Evolutionary conservation across 345 rosid species (phyloP).

Genomic region (Sonneratia alba): DNA sequence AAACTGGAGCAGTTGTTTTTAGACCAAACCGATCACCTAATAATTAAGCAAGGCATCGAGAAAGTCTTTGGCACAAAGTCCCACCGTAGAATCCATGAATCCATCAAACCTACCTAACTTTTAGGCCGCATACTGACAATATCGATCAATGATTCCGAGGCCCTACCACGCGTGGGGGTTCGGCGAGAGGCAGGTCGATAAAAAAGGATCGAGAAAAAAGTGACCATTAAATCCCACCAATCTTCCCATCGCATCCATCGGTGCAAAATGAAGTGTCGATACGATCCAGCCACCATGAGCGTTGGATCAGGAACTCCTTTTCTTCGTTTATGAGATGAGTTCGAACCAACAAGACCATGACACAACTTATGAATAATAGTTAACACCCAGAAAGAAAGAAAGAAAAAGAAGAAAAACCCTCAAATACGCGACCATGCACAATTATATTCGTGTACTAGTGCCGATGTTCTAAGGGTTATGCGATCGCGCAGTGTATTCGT

Average conservation of each 20-base stretch:
- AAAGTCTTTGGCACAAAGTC: background rate
- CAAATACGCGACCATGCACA: too few species aligned
- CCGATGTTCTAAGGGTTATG: too few species aligned
- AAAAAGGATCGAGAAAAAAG: background rate
- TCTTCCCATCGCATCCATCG: background rate
- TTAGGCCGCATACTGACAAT: background rate
- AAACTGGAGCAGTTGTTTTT: background rate
- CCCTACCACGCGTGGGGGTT: constrained; percentile 2
- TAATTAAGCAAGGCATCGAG: constrained; percentile 1
- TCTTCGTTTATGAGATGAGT: too few species aligned
- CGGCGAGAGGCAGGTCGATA: background rate
- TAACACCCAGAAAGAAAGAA: too few species aligned
- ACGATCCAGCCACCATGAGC: too few species aligned
- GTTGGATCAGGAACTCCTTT: too few species aligned
- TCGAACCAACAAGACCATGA: too few species aligned
- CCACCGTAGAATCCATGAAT: background rate
- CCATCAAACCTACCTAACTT: background rate
- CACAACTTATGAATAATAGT: too few species aligned
- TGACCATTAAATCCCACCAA: background rate
- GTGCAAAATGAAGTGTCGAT: background rate
- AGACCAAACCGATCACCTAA: background rate
- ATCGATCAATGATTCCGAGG: background rate
- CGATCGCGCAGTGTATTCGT: too few species aligned
- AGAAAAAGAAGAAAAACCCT: too few species aligned
- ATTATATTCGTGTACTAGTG: too few species aligned